A percentile compares a stretch with the other conserved stretches of the same genome.
Evolutionary conservation across 495 filamentous ascomycete genomes (phyloP).

Genomic region (Cladorrhinum samala): DNA sequence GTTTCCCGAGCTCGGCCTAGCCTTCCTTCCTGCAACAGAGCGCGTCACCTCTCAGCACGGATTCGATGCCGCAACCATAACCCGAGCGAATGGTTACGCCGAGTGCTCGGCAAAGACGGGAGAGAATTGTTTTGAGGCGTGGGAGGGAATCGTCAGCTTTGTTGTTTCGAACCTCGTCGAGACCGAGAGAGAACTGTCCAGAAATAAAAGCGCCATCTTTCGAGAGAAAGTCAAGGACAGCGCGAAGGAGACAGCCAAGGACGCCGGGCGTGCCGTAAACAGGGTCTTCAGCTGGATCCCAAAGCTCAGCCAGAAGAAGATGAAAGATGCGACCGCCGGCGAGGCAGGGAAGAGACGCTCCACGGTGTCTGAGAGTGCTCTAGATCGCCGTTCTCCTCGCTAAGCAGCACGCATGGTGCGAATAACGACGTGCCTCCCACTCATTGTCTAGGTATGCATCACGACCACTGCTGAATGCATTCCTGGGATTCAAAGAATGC

Average conservation of each 20-base stretch:
- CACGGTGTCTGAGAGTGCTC: no score
- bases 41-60: constrained; percentile 7
- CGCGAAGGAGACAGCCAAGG: constrained; percentile 3
- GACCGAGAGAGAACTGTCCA: constrained; percentile 2
- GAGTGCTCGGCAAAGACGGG: constrained; percentile 21
- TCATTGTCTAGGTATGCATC: no score
- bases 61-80: not conserved
- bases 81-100: constrained; percentile 12
- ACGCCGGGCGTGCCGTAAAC: not conserved
- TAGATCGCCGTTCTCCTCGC: no score
- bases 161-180: not conserved
- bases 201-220: not conserved
- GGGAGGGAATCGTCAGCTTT: constrained; percentile 9
- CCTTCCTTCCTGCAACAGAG: constrained; percentile 12
- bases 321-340: not conserved
- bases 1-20: not conserved
- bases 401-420: no score
- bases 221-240: not conserved
- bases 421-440: no score
- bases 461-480: no score
- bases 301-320: not conserved
- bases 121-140: constrained; percentile 14
- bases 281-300: not conserved
- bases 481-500: no score
- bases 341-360: not conserved